A percentile compares a stretch with the other conserved stretches of the same genome.
Evolutionary conservation across 2,329 filamentous ascomycete genomes (phyloP).

Genomic region (Chaetomium globosum): DNA sequence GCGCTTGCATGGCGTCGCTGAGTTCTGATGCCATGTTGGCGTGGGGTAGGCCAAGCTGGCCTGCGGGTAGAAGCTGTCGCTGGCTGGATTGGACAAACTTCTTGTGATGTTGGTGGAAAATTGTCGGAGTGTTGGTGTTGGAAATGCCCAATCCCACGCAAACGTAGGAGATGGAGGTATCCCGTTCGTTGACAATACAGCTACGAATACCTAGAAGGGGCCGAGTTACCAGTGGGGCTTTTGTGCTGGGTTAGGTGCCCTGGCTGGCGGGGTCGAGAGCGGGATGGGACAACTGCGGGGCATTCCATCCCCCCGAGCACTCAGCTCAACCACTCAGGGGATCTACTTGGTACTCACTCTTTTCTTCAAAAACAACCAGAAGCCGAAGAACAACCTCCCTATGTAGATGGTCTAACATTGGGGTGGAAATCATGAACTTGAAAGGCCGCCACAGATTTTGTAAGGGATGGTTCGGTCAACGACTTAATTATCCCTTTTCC

Average conservation of each 20-base stretch:
- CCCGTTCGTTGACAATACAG: not conserved
- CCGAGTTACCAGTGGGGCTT: not conserved
- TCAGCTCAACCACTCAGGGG: not conserved
- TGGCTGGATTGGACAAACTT: not conserved
- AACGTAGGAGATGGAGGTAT: not conserved
- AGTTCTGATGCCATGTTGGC: slow-evolving; percentile 44
- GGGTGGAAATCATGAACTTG: too few species aligned
- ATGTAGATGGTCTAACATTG: too few species aligned
- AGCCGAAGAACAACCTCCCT: too few species aligned
- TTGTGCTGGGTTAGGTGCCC: not conserved
- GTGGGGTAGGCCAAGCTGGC: not conserved
- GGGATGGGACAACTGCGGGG: not conserved
- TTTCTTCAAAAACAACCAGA: too few species aligned
- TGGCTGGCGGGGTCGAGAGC: slow-evolving; percentile 11
- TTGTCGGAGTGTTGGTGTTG: not conserved
- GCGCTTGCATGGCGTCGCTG: slow-evolving; percentile 53
- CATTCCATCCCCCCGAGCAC: not conserved
- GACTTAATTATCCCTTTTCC: too few species aligned
- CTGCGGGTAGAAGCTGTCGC: not conserved
- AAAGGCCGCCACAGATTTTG: too few species aligned
- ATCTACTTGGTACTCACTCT: too few species aligned
- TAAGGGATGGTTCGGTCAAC: too few species aligned
- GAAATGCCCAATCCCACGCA: slow-evolving; percentile 1
- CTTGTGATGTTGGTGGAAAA: not conserved
- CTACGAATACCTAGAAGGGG: not conserved